A percentile compares a stretch with the other conserved stretches of the same genome.
These are phyloP conservation scores for Fusarium gaditjirri DNA, from an alignment of 2,329 filamentous ascomycete species.

Conservation along the genomic window DNA sequence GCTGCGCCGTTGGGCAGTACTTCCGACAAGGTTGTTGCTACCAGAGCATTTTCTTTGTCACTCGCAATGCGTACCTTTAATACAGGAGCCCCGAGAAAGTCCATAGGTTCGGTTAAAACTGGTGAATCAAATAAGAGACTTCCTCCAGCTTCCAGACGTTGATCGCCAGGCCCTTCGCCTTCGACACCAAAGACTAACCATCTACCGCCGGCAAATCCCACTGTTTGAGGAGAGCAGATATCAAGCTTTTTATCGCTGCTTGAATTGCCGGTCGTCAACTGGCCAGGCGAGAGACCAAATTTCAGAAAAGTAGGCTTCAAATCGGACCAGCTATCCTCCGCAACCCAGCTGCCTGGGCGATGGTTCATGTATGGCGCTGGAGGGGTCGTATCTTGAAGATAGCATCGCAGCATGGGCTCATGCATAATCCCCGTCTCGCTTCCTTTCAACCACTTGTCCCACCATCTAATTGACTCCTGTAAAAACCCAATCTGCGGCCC, in stretches of 20 bases:
- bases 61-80: background rate
- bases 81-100: background rate
- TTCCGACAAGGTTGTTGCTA: conserved; percentile 4
- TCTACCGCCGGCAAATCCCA: background rate
- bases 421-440: background rate
- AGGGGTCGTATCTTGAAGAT: background rate
- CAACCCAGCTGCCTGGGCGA: background rate
- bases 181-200: conserved; percentile 7
- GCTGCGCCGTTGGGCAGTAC: background rate
- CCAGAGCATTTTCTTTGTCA: background rate
- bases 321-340: background rate
- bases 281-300: background rate
- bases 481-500: conserved; percentile 3
- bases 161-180: background rate
- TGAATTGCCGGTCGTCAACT: background rate
- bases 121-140: background rate
- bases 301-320: background rate
- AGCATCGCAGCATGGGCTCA: conserved; percentile 6
- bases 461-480: background rate
- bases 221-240: background rate
- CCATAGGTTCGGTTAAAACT: background rate
- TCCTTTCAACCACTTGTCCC: conserved; percentile 12
- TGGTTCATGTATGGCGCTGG: background rate
- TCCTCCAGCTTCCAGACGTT: conserved; percentile 3
- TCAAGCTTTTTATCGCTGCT: background rate